Evolutionary conservation across 164 flowering plant genomes (phyloP).

Genomic region (Santalum album): DNA sequence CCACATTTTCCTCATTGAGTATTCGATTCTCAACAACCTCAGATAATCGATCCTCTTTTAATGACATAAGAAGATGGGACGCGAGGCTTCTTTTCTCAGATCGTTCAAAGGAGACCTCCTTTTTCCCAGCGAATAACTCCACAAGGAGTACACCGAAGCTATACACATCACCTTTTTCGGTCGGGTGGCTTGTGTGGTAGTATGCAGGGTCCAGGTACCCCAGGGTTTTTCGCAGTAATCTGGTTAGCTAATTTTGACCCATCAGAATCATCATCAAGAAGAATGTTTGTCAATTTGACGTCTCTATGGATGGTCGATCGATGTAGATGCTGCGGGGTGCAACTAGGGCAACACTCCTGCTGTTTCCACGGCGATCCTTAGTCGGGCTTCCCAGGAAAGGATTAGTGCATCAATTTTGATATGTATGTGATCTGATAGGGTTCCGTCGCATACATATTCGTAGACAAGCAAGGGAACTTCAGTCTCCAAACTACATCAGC

Average conservation of each 20-base stretch:
- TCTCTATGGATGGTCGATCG: conserved; percentile 89
- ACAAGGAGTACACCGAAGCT: conserved; percentile 85
- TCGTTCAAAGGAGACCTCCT: conserved; percentile 74
- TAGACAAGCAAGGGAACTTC: conserved; percentile 79
- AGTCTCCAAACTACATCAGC: conserved; percentile 68
- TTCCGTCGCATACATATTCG: conserved; percentile 80
- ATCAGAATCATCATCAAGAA: conserved; percentile 77
- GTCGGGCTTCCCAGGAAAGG: conserved; percentile 70
- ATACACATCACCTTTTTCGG: conserved; percentile 83
- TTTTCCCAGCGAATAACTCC: conserved; percentile 73
- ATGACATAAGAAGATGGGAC: conserved; percentile 14
- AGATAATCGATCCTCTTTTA: conserved; percentile 11
- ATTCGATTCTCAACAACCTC: conserved; percentile 8
- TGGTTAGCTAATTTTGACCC: conserved; percentile 73
- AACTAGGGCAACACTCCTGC: conserved; percentile 89
- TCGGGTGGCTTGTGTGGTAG: conserved; percentile 60
- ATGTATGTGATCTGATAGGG: conserved; percentile 65
- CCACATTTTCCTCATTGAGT: conserved; percentile 4
- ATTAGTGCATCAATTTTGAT: conserved; percentile 31
- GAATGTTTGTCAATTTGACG: conserved; percentile 81
- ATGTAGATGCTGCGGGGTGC: conserved; percentile 68
- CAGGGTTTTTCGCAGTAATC: conserved; percentile 83
- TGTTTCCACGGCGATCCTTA: conserved; percentile 78
- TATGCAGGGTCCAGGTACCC: conserved; percentile 94
- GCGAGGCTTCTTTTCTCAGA: conserved; percentile 61